Base-by-base conservation (phyloP, 768 basidiomycete genomes). In the Lyophyllum atratum region DNA sequence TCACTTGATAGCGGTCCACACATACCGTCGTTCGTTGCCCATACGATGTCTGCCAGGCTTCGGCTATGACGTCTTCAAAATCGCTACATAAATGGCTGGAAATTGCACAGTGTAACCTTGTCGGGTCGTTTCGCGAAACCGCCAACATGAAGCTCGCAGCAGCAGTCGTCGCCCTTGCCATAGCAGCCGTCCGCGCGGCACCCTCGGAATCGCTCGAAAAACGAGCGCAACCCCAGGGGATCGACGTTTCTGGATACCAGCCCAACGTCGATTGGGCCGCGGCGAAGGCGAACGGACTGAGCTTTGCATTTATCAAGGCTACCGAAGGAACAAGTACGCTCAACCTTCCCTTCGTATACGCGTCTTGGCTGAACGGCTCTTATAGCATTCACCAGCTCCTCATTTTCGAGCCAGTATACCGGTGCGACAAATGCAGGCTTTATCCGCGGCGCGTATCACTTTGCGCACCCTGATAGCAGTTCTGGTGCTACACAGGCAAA, bases 341-440 rank as follows among this genome's bases (percentile, higher is more conserved):
- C 5, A 14, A 21, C 31, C 15, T 39, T 19, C 1, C 39, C 17
- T 10, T 4, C 17, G 39, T 5, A n/a, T 19, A 10, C 17, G 39
- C 34, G 34, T n/a, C 17, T n/a, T 40, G 4, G 10, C n/a, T n/a
- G n/a, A 19, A 31, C 29, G n/a, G n/a, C n/a, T n/a, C n/a, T n/a
- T n/a, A 9, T 37, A 74, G 70, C 67, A 1, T 84, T 74, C 60
- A 69, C 33, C 7, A 71, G 71, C 60, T 73, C 78, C 0, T 47
- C 67, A 8, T 84, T 84, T 68, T 72, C 71, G 28, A 62, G 67
- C 51, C 76, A 86, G 60, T 86, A 83, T 60, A 75, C 50, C 0
- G 83, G 83, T 12, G 83, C 84, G 4, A 82, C 82, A 0, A 73
- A 77, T 24, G 80, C 74, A 3, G 80, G 79, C 8, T 65, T 86